Conservation (phyloP, 2,329 filamentous ascomycete species). For the Talaromyces islandicus region DNA sequence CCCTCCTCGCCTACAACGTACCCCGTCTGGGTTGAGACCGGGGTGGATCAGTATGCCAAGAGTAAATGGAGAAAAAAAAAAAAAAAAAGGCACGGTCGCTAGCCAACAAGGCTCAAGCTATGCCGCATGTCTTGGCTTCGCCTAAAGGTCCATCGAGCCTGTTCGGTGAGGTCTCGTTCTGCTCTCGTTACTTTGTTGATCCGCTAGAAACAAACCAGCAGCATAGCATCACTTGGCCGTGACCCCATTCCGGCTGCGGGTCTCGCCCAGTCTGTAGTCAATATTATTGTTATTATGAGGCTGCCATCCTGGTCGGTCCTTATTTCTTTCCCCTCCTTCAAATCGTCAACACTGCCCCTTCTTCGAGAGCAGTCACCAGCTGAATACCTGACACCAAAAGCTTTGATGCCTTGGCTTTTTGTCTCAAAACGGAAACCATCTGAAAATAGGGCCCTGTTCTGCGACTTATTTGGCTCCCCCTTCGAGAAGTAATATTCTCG, state of each 20-base stretch:
- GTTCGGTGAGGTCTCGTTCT: not conserved
- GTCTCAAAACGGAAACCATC: not conserved
- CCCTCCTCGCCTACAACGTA: not conserved
- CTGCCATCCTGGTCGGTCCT: not conserved
- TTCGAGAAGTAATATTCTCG: not conserved
- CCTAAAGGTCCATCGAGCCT: not conserved
- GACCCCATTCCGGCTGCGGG: not conserved
- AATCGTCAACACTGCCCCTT: not conserved
- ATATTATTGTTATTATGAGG: not conserved
- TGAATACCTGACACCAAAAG: not conserved
- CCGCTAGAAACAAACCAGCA: not conserved
- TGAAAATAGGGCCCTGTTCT: not conserved
- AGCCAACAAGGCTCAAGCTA: not conserved
- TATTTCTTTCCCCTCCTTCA: not conserved
- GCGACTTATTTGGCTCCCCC: not conserved
- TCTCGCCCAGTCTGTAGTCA: not conserved
- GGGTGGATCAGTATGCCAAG: not conserved
- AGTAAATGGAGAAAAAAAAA: not conserved
- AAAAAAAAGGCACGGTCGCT: not conserved
- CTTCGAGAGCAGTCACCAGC: not conserved
- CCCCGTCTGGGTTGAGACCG: too few species aligned
- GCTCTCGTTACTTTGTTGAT: not conserved
- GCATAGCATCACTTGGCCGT: not conserved
- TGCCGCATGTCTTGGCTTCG: not conserved
- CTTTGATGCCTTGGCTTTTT: not conserved